Percentiles rank a stretch among this genome's conserved stretches.
Evolutionary conservation across 805 yeast genomes (phyloP).

Genomic region (Candida pseudoglaebosa): DNA sequence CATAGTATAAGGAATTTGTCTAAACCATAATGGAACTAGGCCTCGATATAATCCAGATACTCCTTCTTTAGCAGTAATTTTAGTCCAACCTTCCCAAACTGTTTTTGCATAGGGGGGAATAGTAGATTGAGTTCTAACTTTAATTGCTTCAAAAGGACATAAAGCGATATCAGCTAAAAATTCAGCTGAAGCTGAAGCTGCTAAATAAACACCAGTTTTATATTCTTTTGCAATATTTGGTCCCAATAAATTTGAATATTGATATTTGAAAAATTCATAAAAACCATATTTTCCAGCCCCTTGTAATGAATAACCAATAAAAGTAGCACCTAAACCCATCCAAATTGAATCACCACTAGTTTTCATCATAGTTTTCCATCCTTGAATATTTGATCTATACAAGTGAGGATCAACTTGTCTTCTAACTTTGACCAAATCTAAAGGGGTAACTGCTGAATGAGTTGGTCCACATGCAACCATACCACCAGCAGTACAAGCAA

Average conservation of each 20-base stretch:
- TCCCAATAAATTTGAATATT: constrained; percentile 66
- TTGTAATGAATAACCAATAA: constrained; percentile 88
- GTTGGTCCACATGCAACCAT: constrained; percentile 94
- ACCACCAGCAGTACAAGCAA: constrained; percentile 76
- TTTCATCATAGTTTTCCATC: constrained; percentile 71
- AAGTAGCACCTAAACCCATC: constrained; percentile 91
- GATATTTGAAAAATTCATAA: constrained; percentile 85
- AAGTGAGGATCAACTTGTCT: constrained; percentile 76
- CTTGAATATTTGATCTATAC: constrained; percentile 75
- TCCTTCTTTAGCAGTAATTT: constrained; percentile 66
- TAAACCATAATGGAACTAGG: constrained; percentile 85
- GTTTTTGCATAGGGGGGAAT: constrained; percentile 76
- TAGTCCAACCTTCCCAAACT: constrained; percentile 62
- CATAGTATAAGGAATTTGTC: constrained; percentile 99
- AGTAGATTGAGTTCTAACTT: constrained; percentile 91
- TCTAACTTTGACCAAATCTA: constrained; percentile 91
- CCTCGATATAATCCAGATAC: constrained; percentile 80
- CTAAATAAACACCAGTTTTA: constrained; percentile 70
- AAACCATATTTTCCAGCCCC: constrained; percentile 98
- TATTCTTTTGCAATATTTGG: constrained; percentile 56
- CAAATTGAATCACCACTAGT: constrained; percentile 77
- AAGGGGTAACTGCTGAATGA: constrained; percentile 87
- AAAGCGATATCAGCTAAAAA: constrained; percentile 84
- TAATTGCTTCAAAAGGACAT: constrained; percentile 94
- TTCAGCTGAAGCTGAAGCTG: constrained; percentile 92